Evolutionary conservation across 805 yeast species (phyloP).

Genomic region (Saccharomycopsis guyanensis): DNA sequence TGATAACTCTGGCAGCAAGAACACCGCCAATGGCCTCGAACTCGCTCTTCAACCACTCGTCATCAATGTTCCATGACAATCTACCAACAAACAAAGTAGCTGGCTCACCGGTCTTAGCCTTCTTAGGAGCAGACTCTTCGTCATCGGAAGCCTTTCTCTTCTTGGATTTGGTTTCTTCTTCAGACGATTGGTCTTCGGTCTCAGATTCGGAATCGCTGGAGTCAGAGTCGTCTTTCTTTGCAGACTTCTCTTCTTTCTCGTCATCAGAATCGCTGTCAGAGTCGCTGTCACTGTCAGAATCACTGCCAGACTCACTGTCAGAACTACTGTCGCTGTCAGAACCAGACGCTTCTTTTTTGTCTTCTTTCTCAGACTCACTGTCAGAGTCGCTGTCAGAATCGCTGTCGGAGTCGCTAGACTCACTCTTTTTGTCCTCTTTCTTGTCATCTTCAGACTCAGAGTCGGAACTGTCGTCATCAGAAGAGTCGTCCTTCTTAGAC

Average conservation of each 20-base stretch:
- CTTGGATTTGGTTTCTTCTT: constrained; percentile 29
- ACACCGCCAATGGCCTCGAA: constrained; percentile 82
- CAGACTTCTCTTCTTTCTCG: constrained; percentile 26
- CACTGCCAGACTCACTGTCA: constrained; percentile 25
- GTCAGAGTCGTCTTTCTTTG: no score
- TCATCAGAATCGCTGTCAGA: constrained; percentile 24
- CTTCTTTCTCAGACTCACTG: constrained; percentile 23
- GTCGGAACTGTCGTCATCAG: constrained; percentile 21
- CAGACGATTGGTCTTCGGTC: constrained; percentile 22
- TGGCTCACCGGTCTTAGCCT: constrained; percentile 54
- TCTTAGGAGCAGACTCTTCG: constrained; percentile 42
- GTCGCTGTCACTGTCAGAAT: constrained; percentile 20
- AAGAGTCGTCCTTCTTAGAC: constrained; percentile 13
- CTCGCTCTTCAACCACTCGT: constrained; percentile 84
- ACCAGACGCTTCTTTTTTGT: constrained; percentile 26
- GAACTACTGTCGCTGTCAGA: constrained; percentile 29
- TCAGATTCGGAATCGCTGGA: constrained; percentile 21
- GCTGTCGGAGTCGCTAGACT: constrained; percentile 26
- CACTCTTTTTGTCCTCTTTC: constrained; percentile 19
- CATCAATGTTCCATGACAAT: constrained; percentile 95
- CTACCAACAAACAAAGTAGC: constrained; percentile 95
- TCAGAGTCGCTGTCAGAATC: constrained; percentile 23
- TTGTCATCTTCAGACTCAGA: constrained; percentile 21
- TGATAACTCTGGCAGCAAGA: constrained; percentile 81
- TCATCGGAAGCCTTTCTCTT: constrained; percentile 29